Evolutionary conservation across 768 basidiomycete species (phyloP), one percentile per base, ranked within the genome.

Genomic region (Suillus ampliporus): DNA sequence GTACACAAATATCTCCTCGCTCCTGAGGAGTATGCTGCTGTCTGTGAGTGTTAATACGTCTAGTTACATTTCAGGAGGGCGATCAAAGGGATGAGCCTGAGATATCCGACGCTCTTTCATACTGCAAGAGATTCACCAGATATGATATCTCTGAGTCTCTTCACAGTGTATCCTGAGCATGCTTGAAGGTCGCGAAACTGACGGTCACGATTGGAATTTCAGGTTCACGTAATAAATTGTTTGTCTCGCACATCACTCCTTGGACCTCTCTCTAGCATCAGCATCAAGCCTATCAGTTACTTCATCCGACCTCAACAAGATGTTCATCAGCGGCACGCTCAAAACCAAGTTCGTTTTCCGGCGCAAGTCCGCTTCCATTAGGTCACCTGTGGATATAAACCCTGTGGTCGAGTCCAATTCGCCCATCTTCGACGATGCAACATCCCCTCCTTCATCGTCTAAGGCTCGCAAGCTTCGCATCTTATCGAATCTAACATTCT

Each of bases 261-360:
- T 54, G 53, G 37, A 54, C 37, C 37, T 40, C 54, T 40, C 37
- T 40, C 23, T 56, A 40, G 23, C 37, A 56, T 28, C 54, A 40
- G 2, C 23, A 56, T 56, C 38, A 41, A 56, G 17, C 23, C 26
- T 19, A 11, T 46, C 46, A 46, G 1, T 46, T 14, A 46, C 46
- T 10, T 8, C n/a, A 44, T 44, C 43, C 43, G n/a, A 44, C n/a
- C 43, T 23, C 23, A 14, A 56, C 10, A 56, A 28, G 1, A 56
- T 56, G 54, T 56, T 56, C 17, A 26, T 40, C 54, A 26, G 10
- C 3, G 3, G 19, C 17, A 56, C 38, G 6, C 37, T 56, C 38
- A 41, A 41, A 10, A 26, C 23, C 21, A 56, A 40, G 10, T 15
- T 19, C 15, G 21, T 35, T 23, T 56, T 40, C 10, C 38, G 37